Evolutionary conservation across 169 alveolate species (phyloP).

Genomic region (Plasmodium inui): DNA sequence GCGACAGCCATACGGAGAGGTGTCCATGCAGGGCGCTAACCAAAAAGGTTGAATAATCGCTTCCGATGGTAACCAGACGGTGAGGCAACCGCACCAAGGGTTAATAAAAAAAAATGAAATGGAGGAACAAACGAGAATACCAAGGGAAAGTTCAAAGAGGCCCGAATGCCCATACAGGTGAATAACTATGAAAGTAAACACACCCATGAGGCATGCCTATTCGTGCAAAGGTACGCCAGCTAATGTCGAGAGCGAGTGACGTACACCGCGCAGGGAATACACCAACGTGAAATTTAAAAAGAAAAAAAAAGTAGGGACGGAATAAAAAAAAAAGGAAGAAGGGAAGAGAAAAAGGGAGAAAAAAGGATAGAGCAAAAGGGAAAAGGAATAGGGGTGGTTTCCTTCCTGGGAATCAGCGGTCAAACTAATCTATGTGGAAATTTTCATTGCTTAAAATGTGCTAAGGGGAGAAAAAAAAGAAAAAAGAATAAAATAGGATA

Average conservation of each 20-base stretch:
- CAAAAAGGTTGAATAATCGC: neutral
- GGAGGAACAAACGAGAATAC: neutral
- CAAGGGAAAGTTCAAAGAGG: neutral
- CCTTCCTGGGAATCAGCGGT: neutral
- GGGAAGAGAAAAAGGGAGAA: neutral
- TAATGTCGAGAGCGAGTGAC: neutral
- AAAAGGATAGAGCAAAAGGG: neutral
- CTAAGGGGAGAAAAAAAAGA: slow-evolving; percentile 17
- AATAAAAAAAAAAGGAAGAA: neutral
- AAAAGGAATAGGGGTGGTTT: neutral
- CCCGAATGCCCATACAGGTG: neutral
- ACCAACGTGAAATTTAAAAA: slow-evolving; percentile 7
- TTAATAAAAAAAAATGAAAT: neutral
- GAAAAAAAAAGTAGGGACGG: slow-evolving; percentile 8
- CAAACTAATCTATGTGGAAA: slow-evolving; percentile 67
- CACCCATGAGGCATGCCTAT: neutral
- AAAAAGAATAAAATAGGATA: neutral
- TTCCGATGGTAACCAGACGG: neutral
- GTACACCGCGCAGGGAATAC: neutral
- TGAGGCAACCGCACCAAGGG: neutral
- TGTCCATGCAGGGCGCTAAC: neutral
- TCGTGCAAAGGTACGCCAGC: neutral
- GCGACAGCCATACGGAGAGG: neutral
- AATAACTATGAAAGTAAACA: neutral
- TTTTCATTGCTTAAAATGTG: slow-evolving; percentile 72